Evolutionary conservation across 805 yeast genomes (phyloP).

Genomic region (Danielia reshetovae): DNA sequence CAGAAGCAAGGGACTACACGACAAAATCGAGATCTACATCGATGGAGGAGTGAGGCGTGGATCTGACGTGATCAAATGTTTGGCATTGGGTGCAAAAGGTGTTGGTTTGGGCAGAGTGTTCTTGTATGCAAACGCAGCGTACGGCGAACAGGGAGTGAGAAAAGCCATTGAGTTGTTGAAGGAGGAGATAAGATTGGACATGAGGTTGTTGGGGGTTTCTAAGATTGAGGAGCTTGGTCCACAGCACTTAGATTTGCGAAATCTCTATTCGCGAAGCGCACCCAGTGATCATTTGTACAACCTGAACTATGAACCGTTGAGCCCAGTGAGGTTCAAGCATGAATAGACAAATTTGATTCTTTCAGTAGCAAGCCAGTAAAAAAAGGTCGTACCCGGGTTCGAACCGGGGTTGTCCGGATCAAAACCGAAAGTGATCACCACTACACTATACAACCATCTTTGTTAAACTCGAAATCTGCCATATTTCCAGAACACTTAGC

Average conservation of each 20-base stretch:
- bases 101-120: conserved; percentile 70
- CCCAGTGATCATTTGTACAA: conserved; percentile 12
- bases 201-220: conserved; percentile 75
- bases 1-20: conserved; percentile 42
- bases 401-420: conserved; percentile 15
- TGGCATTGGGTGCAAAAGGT: conserved; percentile 67
- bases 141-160: conserved; percentile 62
- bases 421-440: conserved; percentile 8
- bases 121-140: conserved; percentile 58
- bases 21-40: conserved; percentile 49
- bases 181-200: conserved; percentile 69
- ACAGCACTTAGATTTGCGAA: conserved; percentile 12
- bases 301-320: conserved; percentile 13
- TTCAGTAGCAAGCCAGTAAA: too few relatives aligned
- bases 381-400: conserved; percentile 12
- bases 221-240: conserved; percentile 29
- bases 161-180: conserved; percentile 58
- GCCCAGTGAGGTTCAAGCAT: conserved; percentile 10
- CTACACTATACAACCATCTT: conserved; percentile 7
- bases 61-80: conserved; percentile 60
- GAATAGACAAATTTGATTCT: conserved; percentile 2
- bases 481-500: too few relatives aligned
- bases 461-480: too few relatives aligned
- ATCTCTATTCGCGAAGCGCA: conserved; percentile 6
- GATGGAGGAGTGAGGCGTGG: conserved; percentile 74